These are phyloP conservation scores for Corynascus novoguineensis DNA, from an alignment of 495 filamentous ascomycete genomes.

Conservation along the genomic window DNA sequence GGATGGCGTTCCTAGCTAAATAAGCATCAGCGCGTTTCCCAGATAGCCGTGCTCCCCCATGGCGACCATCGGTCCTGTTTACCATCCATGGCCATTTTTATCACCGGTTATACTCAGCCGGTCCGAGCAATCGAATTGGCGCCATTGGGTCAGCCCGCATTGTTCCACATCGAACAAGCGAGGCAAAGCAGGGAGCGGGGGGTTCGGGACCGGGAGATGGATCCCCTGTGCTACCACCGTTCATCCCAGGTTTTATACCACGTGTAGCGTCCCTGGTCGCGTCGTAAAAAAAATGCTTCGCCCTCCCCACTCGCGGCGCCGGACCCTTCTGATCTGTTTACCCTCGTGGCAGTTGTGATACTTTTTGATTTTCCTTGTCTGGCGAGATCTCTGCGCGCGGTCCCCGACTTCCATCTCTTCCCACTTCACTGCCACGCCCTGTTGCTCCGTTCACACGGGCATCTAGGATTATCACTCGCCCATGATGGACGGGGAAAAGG, in stretches of 20 bases:
- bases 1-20: neutral
- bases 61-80: neutral
- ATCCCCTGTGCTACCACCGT: neutral
- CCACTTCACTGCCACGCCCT: neutral
- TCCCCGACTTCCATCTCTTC: too few species aligned
- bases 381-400: neutral
- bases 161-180: neutral
- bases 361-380: neutral
- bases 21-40: neutral
- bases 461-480: neutral
- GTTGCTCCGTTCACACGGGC: neutral
- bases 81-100: neutral
- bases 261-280: neutral
- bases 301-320: neutral
- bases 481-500: constrained; percentile 21
- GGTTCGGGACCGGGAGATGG: neutral
- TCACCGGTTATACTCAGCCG: constrained; percentile 3
- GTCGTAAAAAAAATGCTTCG: neutral
- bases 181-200: neutral
- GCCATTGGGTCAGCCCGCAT: neutral
- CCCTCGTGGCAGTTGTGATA: neutral
- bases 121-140: neutral
- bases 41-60: neutral
- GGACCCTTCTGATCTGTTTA: neutral
- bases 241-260: neutral